Evolutionary conservation across 768 basidiomycete species (phyloP).

Genomic region (Gymnopilus junonius): DNA sequence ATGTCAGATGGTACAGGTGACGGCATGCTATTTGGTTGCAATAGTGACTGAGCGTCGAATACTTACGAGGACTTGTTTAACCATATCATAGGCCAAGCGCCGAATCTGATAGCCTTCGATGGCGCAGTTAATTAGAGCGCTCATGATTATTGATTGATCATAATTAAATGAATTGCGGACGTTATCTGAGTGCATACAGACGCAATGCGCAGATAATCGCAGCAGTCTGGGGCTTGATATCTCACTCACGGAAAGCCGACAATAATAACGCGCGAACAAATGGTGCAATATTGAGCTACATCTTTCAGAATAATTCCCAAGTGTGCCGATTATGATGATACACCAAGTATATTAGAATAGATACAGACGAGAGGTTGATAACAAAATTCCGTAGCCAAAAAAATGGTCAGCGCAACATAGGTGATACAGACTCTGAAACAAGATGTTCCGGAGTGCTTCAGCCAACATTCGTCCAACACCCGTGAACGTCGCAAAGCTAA

Average conservation of each 20-base stretch:
- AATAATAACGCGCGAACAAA: too few relatives aligned
- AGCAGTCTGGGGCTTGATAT: neutral
- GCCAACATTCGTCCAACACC: neutral
- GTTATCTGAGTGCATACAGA: neutral
- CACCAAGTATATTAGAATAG: neutral
- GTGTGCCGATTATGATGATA: neutral
- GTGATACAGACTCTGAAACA: neutral
- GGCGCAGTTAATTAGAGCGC: neutral
- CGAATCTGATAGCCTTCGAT: neutral
- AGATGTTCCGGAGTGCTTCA: neutral
- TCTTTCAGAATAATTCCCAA: neutral
- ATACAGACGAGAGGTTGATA: neutral
- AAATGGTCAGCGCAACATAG: neutral
- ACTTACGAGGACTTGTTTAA: neutral
- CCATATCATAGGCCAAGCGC: neutral
- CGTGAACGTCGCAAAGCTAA: neutral
- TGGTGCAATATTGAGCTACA: neutral
- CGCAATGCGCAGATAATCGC: slow-evolving; percentile 8
- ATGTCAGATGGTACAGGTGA: slow-evolving; percentile 5
- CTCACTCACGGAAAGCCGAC: too few relatives aligned
- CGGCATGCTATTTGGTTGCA: slow-evolving; percentile 1
- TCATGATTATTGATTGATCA: neutral
- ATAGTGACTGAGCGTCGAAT: neutral
- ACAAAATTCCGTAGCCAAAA: neutral
- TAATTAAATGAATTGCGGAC: slow-evolving; percentile 2